Evolutionary conservation across 176 grass and related monocot genomes (phyloP).

Genomic region (Lolium multiflorum): DNA sequence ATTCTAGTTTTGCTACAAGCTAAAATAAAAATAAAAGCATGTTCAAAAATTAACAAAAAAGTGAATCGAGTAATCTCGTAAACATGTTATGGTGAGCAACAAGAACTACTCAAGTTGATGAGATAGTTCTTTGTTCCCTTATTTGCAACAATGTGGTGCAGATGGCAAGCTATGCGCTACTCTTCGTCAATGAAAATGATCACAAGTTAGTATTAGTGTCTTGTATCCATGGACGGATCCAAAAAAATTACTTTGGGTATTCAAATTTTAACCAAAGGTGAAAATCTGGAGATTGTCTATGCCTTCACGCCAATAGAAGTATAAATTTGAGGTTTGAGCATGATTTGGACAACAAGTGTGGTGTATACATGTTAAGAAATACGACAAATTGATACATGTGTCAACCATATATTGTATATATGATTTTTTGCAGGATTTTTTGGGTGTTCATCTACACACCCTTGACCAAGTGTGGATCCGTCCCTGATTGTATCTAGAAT

Average conservation of each 20-base stretch:
- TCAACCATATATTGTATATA: too few relatives aligned
- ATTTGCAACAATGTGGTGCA: slow-evolving; percentile 63
- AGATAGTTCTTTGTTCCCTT: slow-evolving; percentile 6
- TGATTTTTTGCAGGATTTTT: too few relatives aligned
- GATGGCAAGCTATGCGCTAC: slow-evolving; percentile 81
- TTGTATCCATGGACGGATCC: background rate
- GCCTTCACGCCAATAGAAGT: too few relatives aligned
- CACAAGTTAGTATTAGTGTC: slow-evolving; percentile 42
- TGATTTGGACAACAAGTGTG: background rate
- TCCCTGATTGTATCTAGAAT: background rate
- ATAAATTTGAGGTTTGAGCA: too few relatives aligned
- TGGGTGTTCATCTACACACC: too few relatives aligned
- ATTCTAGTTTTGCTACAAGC: background rate
- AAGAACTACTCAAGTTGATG: background rate
- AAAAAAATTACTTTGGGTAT: too few relatives aligned
- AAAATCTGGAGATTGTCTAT: too few relatives aligned
- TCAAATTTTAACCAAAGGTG: too few relatives aligned
- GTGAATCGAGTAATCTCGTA: background rate
- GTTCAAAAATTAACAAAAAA: background rate
- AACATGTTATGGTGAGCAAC: background rate
- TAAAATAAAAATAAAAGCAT: background rate
- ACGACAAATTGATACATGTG: too few relatives aligned
- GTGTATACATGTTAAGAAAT: too few relatives aligned
- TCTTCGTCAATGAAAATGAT: slow-evolving; percentile 71
- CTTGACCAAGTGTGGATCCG: too few relatives aligned